phyloP scores from a whole-genome alignment of 2,329 filamentous ascomycete genomes.

The Gnomoniopsis sp. region DNA sequence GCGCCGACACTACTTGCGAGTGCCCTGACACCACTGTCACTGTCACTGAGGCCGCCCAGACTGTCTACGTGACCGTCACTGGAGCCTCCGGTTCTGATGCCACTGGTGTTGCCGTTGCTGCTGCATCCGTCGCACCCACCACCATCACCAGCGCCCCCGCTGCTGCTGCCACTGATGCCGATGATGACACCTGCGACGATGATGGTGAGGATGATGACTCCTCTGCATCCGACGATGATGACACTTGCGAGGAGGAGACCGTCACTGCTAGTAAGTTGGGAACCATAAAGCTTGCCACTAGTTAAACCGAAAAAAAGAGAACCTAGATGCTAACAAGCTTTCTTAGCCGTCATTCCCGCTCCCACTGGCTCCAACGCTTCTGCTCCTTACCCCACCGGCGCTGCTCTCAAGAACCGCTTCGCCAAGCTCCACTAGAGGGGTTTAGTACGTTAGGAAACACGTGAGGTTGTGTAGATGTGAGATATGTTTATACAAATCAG shows the following conservation, averaged over 20 bases:
- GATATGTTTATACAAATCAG: not conserved
- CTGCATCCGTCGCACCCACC: not conserved
- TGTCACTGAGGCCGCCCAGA: slow-evolving; percentile 22
- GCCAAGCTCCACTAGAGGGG: slow-evolving; percentile 16
- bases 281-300: too few relatives aligned
- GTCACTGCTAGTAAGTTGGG: slow-evolving; percentile 15
- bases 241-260: slow-evolving; percentile 14
- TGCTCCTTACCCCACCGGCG: slow-evolving; percentile 15
- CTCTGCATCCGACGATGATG: not conserved
- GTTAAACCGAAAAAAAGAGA: too few relatives aligned
- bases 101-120: slow-evolving; percentile 5
- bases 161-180: slow-evolving; percentile 2
- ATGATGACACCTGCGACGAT: slow-evolving; percentile 13
- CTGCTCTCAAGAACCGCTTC: slow-evolving; percentile 15
- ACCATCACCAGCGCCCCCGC: not conserved
- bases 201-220: not conserved
- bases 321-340: not conserved
- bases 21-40: slow-evolving; percentile 17
- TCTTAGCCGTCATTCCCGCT: slow-evolving; percentile 8
- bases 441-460: too few relatives aligned
- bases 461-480: not conserved
- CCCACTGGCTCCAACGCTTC: slow-evolving; percentile 9
- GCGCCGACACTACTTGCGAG: slow-evolving; percentile 2
- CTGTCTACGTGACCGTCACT: slow-evolving; percentile 21
- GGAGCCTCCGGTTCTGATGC: not conserved